phyloP scores from a whole-genome alignment of 129 eudicot genomes.

The Apium graveolens region DNA sequence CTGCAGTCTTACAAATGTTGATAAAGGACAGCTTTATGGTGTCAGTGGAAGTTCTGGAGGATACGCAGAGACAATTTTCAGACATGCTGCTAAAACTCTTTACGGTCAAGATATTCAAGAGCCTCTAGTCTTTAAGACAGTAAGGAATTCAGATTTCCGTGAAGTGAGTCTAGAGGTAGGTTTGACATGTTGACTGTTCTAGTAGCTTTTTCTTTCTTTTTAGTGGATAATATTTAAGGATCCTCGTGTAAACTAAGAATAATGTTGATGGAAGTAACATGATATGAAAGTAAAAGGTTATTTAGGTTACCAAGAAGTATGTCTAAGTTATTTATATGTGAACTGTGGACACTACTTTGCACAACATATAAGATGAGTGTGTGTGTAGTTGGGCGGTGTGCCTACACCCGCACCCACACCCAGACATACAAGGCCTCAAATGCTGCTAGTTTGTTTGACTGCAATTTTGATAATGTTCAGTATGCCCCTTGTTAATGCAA shows the following conservation, averaged over 20 bases:
- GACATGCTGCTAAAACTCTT: conserved; percentile 67
- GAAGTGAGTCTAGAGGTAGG: conserved; percentile 83
- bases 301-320: background rate
- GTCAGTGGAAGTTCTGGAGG: conserved; percentile 92
- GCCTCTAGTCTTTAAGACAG: conserved; percentile 57
- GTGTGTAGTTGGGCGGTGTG: background rate
- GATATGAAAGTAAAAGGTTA: background rate
- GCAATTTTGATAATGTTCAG: background rate
- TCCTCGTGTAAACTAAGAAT: background rate
- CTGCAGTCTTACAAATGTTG: conserved; percentile 69
- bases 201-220: background rate
- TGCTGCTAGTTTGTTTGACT: background rate
- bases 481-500: background rate
- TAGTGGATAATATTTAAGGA: background rate
- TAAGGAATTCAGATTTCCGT: conserved; percentile 75
- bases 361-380: background rate
- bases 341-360: background rate
- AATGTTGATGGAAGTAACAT: background rate
- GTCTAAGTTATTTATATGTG: background rate
- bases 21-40: conserved; percentile 69
- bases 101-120: conserved; percentile 69
- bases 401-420: background rate
- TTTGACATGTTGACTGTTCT: conserved; percentile 6
- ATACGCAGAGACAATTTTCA: conserved; percentile 80
- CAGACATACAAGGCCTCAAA: background rate